Base-by-base conservation (phyloP, 345 rosid species). In the Linum tenue region DNA sequence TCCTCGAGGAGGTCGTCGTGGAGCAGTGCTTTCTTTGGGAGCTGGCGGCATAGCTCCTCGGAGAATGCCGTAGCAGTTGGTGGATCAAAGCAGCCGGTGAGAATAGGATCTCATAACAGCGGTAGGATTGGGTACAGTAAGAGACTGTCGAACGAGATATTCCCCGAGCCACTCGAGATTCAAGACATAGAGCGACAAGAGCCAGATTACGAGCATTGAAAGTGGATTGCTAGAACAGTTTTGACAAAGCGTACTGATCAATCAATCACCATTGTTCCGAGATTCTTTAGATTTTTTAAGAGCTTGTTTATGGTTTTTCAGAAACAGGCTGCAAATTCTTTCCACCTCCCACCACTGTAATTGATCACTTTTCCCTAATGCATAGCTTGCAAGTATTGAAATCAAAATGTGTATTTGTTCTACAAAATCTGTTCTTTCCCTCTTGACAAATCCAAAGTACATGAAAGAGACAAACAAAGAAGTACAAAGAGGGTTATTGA, bases 281-380 rank as follows among this genome's bases (percentile, higher is more conserved):
- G 59, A 16, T 50, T 57, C n/a, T 64, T 67, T 35, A 10, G 10
- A 36, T 37, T 59, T 37, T 55, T 68, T 65, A 7, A 39, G n/a
- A 63, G 67, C 69, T 68, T 55, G 70, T 48, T 61, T 62, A 66
- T 22, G 31, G 56, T 58, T 38, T 67, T 14, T 1, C 10, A 53
- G 58, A 22, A 22, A 55, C 73, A 48, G 55, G 69, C 78, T 59
- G 64, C 59, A 56, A 60, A n/a, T 12, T 39, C 42, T 71, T 22
- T 22, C 31, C 31, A 22, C 31, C 31, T 22, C 31, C 31, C 31
- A 22, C 51, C 10, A 10, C 43, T 66, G 69, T 60, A 62, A 77
- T 69, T 50, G 59, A 59, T 66, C 61, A 16, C 37, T 42, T 55
- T 42, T 22, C 1, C 31, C 31, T 22, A 22, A 22, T 57, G 14